Percentiles rank a stretch among this genome's conserved stretches.
phyloP scores from a whole-genome alignment of 139 green algal genomes.

The Chlamydomonas asymmetrica region DNA sequence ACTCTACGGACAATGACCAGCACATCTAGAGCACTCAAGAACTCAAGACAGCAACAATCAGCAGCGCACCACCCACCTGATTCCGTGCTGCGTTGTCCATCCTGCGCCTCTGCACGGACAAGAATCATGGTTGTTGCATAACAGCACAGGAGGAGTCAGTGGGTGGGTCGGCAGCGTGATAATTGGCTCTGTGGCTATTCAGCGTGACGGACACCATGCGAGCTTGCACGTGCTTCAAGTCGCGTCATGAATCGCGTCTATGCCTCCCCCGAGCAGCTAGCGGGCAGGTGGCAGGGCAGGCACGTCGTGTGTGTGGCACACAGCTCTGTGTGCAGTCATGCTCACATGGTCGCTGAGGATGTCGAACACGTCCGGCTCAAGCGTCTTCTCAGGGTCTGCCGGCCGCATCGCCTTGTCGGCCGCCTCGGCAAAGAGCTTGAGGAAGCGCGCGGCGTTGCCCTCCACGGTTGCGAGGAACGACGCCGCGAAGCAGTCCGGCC shows the following conservation, averaged over 20 bases:
- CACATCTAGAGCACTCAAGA: neutral
- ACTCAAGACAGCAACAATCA: neutral
- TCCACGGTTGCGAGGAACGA: constrained; percentile 62
- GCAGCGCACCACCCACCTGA: constrained; percentile 2
- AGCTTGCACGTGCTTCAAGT: neutral
- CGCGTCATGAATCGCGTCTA: no score
- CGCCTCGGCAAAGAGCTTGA: constrained; percentile 76
- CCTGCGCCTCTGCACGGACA: neutral
- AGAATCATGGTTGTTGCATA: neutral
- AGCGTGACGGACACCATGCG: neutral
- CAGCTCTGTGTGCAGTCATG: no score
- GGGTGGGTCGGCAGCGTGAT: neutral
- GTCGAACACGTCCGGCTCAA: constrained; percentile 82
- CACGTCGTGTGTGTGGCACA: neutral
- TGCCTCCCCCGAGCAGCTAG: neutral
- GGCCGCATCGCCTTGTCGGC: constrained; percentile 79
- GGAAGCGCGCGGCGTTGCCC: constrained; percentile 82
- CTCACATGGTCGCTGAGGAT: constrained; percentile 73
- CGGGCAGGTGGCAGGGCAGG: neutral
- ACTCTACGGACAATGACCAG: neutral
- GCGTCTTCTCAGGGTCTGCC: constrained; percentile 31
- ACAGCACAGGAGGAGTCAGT: neutral
- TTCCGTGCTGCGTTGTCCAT: neutral
- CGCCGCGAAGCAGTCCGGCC: neutral
- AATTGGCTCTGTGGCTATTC: neutral